Percentiles rank a stretch among this genome's conserved stretches.
phyloP scores from a whole-genome alignment of 2,329 filamentous ascomycete genomes.

The Phyllosticta citrichinensis region DNA sequence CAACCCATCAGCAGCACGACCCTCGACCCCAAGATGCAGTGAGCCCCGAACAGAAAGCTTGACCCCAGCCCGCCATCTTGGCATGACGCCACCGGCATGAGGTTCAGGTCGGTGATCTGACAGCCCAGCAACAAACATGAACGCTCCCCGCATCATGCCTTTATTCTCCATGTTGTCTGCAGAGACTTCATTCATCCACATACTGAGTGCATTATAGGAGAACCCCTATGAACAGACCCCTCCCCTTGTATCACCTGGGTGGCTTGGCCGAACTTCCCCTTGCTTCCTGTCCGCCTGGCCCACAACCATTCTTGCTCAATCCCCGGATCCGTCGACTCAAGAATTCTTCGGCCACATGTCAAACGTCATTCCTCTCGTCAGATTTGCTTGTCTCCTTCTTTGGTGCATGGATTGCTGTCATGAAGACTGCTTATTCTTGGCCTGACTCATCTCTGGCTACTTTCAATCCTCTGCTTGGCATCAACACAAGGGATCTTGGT shows the following conservation, averaged over 20 bases:
- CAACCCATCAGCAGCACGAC: not conserved
- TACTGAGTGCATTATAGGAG: too few species aligned
- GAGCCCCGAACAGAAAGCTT: too few species aligned
- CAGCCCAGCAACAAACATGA: too few species aligned
- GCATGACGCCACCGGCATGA: too few species aligned
- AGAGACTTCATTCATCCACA: too few species aligned
- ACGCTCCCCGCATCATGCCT: too few species aligned
- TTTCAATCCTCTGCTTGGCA: not conserved
- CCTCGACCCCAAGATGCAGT: not conserved
- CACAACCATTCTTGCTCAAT: not conserved
- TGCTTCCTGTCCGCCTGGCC: not conserved
- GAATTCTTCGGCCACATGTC: not conserved
- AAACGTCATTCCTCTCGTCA: not conserved
- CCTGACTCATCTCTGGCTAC: not conserved
- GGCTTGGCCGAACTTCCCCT: not conserved
- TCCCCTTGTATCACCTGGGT: not conserved
- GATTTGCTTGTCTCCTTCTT: not conserved
- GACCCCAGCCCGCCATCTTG: too few species aligned
- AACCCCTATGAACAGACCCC: not conserved
- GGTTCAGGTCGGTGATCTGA: too few species aligned
- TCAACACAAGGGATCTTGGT: not conserved
- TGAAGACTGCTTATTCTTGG: not conserved
- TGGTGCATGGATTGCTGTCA: not conserved
- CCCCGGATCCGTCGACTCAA: not conserved
- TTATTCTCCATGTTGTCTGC: too few species aligned